A percentile compares a stretch with the other conserved stretches of the same genome.
Conservation (phyloP, 2,329 filamentous ascomycete species). For the Aspergillus sp. region DNA sequence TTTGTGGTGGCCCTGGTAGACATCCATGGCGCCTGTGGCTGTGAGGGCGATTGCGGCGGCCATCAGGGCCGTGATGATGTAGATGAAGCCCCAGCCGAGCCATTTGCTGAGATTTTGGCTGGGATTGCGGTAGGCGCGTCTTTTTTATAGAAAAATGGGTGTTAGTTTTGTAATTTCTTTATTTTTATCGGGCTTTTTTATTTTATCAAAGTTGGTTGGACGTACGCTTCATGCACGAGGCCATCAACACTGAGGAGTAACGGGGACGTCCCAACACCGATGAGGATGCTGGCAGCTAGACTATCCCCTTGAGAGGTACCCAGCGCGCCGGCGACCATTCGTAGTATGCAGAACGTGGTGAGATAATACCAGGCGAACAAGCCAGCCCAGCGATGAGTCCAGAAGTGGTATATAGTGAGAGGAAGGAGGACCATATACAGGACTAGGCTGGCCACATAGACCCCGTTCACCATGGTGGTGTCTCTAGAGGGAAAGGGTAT, state of each 20-base stretch:
- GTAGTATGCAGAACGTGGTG: slow-evolving; percentile 38
- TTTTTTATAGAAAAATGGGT: not conserved
- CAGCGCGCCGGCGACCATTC: slow-evolving; percentile 34
- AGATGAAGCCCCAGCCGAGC: slow-evolving; percentile 3
- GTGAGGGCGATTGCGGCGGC: slow-evolving; percentile 7
- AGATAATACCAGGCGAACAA: slow-evolving; percentile 44
- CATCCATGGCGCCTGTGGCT: slow-evolving; percentile 5
- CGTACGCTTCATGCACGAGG: slow-evolving; percentile 40
- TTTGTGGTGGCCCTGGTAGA: slow-evolving; percentile 8
- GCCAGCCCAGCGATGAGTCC: slow-evolving; percentile 36
- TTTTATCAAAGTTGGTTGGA: not conserved
- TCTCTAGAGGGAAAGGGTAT: not conserved
- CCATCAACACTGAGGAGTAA: slow-evolving; percentile 31
- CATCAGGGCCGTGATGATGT: not conserved
- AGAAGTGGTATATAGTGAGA: slow-evolving; percentile 31
- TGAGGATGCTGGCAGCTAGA: slow-evolving; percentile 34
- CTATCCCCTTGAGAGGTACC: slow-evolving; percentile 11
- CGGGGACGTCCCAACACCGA: slow-evolving; percentile 42
- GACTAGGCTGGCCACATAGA: slow-evolving; percentile 7
- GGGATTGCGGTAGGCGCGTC: slow-evolving; percentile 21
- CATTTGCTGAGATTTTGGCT: not conserved
- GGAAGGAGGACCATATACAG: slow-evolving; percentile 37
- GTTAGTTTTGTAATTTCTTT: not conserved
- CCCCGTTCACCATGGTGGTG: slow-evolving; percentile 3
- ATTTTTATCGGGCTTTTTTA: not conserved